Base-by-base conservation (phyloP, 169 alveolate species). In the Miamiensis avidus region DNA sequence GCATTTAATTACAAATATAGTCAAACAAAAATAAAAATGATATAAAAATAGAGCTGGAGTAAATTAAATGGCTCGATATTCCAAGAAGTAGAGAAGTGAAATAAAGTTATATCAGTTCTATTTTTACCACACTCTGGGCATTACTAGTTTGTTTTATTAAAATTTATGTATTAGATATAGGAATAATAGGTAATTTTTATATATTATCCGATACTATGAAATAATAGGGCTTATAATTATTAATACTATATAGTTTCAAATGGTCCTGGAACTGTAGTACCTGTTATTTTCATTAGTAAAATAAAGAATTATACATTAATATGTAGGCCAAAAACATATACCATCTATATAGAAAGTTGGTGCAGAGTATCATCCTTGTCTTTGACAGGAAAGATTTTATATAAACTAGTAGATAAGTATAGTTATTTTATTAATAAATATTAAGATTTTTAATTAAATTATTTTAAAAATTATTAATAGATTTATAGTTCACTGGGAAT, bases 311-410 rank as follows among this genome's bases (percentile, higher is more conserved):
- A 28, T 81, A 16, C 0, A 28, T 81, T n/a, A 74, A 73, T 82
- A 28, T 28, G 31, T 0, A 74, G 74, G 34, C 72, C 31, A 75
- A 86, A 78, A 81, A 74, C 84, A 30, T 49, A 86, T 26, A 86
- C 81, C 34, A 74, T 86, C 29, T 86, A 49, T 81, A 76, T 86
- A 11, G 90, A 86, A 33, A 86, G 90, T 75, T 86, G 90, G 90
- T 86, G 90, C 31, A 86, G 90, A 76, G 90, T 86, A 1, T n/a
- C 79, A 64, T 65, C 72, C 31, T 65, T 86, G 32, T 86, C 90
- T 34, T 76, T 86, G 25, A 86, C 82, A n/a, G 90, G 90, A 64
- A 86, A 81, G 75, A 31, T 86, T 4, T 29, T 79, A 27, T 34
- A 34, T 28, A 49, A 29, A 11, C n/a, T 79, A 20, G 84, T 64